phyloP scores from a whole-genome alignment of 257 asterid species.

The Paraleonurus japonicus region DNA sequence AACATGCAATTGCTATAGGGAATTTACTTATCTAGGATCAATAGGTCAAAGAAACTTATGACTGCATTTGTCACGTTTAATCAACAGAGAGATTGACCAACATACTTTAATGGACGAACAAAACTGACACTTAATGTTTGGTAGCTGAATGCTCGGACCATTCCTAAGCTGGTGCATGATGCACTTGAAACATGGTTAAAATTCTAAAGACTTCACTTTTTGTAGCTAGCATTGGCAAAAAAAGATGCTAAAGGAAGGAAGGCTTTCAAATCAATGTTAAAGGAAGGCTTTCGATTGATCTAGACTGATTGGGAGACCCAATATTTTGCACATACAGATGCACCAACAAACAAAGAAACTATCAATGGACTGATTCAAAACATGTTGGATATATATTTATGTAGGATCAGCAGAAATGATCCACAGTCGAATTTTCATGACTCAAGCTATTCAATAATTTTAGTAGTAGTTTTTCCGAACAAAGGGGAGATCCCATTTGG shows the following conservation, averaged over 20 bases:
- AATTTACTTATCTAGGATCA: background rate
- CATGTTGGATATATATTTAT: background rate
- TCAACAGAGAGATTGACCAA: background rate
- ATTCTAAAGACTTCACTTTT: background rate
- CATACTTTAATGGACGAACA: background rate
- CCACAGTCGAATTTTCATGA: background rate
- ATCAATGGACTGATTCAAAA: background rate
- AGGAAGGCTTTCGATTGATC: background rate
- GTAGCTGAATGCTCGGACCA: background rate
- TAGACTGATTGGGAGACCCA: background rate
- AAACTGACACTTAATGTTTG: background rate
- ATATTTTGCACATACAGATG: background rate
- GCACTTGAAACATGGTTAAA: background rate
- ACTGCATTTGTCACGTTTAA: background rate
- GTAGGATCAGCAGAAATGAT: background rate
- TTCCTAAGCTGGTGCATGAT: background rate
- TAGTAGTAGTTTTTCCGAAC: background rate
- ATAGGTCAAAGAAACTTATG: constrained; percentile 11
- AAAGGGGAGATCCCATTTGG: background rate
- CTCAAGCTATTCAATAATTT: background rate
- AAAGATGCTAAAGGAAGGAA: too few species aligned
- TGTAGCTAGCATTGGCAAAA: background rate
- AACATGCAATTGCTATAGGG: constrained; percentile 11
- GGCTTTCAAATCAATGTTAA: too few species aligned
- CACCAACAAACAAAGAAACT: background rate